These are phyloP conservation scores for Chaetomium tenue DNA, from an alignment of 495 filamentous ascomycete genomes.

Conservation along the genomic window DNA sequence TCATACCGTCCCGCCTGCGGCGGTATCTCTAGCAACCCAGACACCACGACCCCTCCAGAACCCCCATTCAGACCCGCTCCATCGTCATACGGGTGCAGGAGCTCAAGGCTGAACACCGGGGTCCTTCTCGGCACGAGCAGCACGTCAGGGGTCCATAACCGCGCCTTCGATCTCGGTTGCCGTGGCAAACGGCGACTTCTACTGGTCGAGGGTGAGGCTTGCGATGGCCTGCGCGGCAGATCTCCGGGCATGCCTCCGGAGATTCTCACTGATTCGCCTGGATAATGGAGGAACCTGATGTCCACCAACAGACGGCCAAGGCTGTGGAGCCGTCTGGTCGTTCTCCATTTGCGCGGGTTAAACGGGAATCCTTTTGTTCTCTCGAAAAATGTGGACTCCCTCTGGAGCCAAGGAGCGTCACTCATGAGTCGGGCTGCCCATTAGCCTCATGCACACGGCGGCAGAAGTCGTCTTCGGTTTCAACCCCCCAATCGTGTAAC, in stretches of 20 bases:
- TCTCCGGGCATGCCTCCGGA: constrained; percentile 19
- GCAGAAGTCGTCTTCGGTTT: constrained; percentile 14
- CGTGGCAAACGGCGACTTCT: constrained; percentile 16
- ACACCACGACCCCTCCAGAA: background rate
- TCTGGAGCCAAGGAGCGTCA: constrained; percentile 20
- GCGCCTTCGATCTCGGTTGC: constrained; percentile 20
- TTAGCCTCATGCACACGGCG: constrained; percentile 10
- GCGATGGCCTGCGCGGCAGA: constrained; percentile 24
- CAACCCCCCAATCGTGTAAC: constrained; percentile 2
- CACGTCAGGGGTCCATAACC: constrained; percentile 25
- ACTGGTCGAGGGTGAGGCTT: constrained; percentile 25
- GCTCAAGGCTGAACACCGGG: constrained; percentile 16
- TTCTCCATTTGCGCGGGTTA: constrained; percentile 37
- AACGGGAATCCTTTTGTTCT: constrained; percentile 26
- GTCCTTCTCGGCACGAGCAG: constrained; percentile 17
- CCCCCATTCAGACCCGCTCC: constrained; percentile 31
- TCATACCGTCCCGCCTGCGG: constrained; percentile 31
- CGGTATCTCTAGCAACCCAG: constrained; percentile 24
- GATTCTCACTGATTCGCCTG: constrained; percentile 30
- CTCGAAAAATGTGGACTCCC: constrained; percentile 30
- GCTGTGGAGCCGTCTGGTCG: constrained; percentile 27
- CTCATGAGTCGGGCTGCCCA: constrained; percentile 23
- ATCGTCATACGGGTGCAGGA: constrained; percentile 28
- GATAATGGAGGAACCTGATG: constrained; percentile 22
- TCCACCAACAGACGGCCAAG: constrained; percentile 18